Base-by-base conservation (phyloP, 306 rosid genomes). In the Castanospermum australe region DNA sequence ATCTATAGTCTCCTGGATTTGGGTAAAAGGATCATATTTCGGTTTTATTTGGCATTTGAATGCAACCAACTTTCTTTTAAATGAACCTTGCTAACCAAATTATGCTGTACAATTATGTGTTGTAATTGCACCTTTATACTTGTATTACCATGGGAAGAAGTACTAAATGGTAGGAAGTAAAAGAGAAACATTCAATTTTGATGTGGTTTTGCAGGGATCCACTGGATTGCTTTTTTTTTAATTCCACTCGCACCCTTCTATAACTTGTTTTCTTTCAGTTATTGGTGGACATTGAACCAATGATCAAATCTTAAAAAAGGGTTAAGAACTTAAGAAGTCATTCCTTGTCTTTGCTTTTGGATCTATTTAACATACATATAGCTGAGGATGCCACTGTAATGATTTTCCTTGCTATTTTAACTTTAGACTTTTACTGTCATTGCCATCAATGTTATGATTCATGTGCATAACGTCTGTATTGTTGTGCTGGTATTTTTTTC, bases 401-500 rank as follows among this genome's bases (percentile, higher is more conserved):
- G 62, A 45, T 45, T 70, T 73, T 80, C 35, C 45, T 68, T 69
- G 59, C 63, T 36, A 61, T 60, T 41, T 22, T 33, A 67, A 17
- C 42, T 9, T 25, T 52, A 36, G 21, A 79, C 30, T 62, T 33
- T 62, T 30, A 28, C 59, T 66, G 50, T 12, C 54, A 8, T 52
- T 60, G 14, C 10, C 2, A n/a, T 33, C 5, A 15, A 33, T 66
- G 33, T 60, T 60, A 20, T 51, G 41, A 36, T 51, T 66, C 50
- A 11, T 63, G 22, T 60, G 62, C 56, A 33, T 28, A 41, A 8
- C 41, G 21, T 11, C 15, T 68, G 47, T 45, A 44, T 67, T 56
- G 42, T 24, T 51, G 17, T 32, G 48, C 38, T 69, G 48, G 20
- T 72, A 59, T 38, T 60, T 84, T 60, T 84, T 48, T 57, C 61